Evolutionary conservation across 2,329 filamentous ascomycete genomes (phyloP).

Genomic region (Cucurbitaria berberidis): DNA sequence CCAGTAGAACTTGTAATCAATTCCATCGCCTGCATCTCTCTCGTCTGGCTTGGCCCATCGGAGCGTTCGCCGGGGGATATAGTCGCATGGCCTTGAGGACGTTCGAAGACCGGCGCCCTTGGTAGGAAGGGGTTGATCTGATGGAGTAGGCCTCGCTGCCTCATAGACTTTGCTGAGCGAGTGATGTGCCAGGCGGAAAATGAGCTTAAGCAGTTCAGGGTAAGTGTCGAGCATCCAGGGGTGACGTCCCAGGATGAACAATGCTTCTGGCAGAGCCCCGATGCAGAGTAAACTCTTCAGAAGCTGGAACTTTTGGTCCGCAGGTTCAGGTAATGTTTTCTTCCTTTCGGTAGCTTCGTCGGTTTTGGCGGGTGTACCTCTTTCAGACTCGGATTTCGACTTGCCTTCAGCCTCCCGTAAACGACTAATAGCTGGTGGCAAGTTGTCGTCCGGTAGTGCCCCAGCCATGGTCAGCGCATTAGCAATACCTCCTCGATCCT

Average conservation of each 20-base stretch:
- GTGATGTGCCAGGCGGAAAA: slow-evolving; percentile 85
- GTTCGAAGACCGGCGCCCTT: slow-evolving; percentile 57
- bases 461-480: slow-evolving; percentile 90
- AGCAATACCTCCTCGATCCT: slow-evolving; percentile 68
- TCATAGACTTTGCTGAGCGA: slow-evolving; percentile 78
- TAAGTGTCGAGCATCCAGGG: slow-evolving; percentile 90
- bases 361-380: slow-evolving; percentile 49
- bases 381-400: slow-evolving; percentile 53
- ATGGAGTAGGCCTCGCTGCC: slow-evolving; percentile 55
- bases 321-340: slow-evolving; percentile 70
- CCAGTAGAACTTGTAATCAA: slow-evolving; percentile 91
- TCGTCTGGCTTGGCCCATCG: slow-evolving; percentile 86
- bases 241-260: slow-evolving; percentile 90
- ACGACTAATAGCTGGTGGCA: slow-evolving; percentile 50
- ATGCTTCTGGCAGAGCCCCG: slow-evolving; percentile 87
- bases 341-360: slow-evolving; percentile 52
- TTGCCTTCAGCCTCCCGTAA: slow-evolving; percentile 64
- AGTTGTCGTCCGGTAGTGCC: slow-evolving; percentile 81
- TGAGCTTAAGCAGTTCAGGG: slow-evolving; percentile 77
- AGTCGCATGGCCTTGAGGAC: slow-evolving; percentile 66
- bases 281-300: slow-evolving; percentile 87
- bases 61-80: slow-evolving; percentile 69
- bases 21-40: slow-evolving; percentile 74
- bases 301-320: slow-evolving; percentile 86
- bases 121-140: slow-evolving; percentile 45